Evolutionary conservation across 257 asterid species (phyloP), one percentile per base, ranked within the genome.

Genomic region (Eustoma russellianum): DNA sequence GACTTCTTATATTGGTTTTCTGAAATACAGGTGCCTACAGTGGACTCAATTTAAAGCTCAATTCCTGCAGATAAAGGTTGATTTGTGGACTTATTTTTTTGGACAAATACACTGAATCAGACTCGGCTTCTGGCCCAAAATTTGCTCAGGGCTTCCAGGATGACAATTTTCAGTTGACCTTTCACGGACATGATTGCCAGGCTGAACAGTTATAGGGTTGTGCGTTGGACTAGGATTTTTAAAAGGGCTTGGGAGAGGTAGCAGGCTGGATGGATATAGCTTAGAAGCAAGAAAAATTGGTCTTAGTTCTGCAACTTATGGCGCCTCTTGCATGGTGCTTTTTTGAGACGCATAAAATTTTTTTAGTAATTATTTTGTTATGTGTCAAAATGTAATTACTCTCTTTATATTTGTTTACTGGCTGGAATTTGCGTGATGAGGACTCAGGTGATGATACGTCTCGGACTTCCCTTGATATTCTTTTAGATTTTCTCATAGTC

Each of bases 291-390:
- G 73, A 77, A 55, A 67, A 64, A 65, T 68, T 57, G 69, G 58
- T 63, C 64, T 61, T 52, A 67, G 52, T 57, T 58, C 72, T 68
- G 56, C 62, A 30, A 59, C 55, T 55, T 61, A 56, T 77, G 66
- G 74, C 71, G 53, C 69, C 55, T 71, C 50, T 72, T 67, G 68
- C 47, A 67, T 59, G 69, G 63, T 62, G 69, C 63, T 62, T 50
- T 7, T 5, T 63, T 74, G n/a, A 78, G 81, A 59, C 68, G 75
- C 71, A 77, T 70, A 79, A 71, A 66, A 59, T 69, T 68, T 71
- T 69, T 38, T 7, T 38, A 62, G 69, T 73, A 61, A 75, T 68
- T 79, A 55, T 77, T 73, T 73, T 63, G 52, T 70, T 73, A 0
- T 24, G 80, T 65, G 79, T 67, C 70, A 19, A 53, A 52, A 46